Base-by-base conservation (phyloP, 2,329 filamentous ascomycete genomes). In the Aspergillus sp. region DNA sequence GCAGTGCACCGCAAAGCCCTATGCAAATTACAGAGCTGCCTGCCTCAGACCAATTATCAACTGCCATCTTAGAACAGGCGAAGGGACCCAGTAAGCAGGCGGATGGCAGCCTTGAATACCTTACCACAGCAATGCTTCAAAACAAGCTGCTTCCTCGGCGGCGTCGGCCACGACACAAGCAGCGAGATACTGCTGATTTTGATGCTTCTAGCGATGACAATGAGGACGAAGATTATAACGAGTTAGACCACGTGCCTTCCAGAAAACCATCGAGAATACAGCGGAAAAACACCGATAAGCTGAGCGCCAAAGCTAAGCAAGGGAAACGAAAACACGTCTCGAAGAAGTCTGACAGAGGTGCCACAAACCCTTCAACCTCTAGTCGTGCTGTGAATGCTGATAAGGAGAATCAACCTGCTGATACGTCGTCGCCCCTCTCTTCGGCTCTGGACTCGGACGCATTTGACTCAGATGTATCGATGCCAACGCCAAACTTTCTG, bases 121-220 rank as follows among this genome's bases (percentile, higher is more conserved):
- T 69, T 12, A 57, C 67, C 10, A 70, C 67, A 6, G 60, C 65
- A n/a, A 50, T 50, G 32, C 52, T 70, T 26, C 66, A 68, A 54
- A 51, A 62, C 29, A 63, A 53, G 47, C 50, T 69, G 19, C 57
- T 70, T 36, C 67, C 67, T 44, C 57, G 60, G 29, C 61, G 64
- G 39, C 63, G 61, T 29, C 56, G 57, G 33, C 55, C 52, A 41
- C 60, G 49, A 33, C 57, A 49, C 40, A 56, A 52, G 48, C 55
- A 45, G 10, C 43, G 41, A 12, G 43, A 52, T 7, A 46, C 29
- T 7, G 53, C 47, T 9, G 50, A 55, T 43, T 50, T 53, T 43
- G 58, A 62, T 6, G 36, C 58, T 5, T 47, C 56, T 5, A 58
- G 54, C 38, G 57, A 62, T 42, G 57, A 60, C 9, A 60, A 59